phyloP scores from a whole-genome alignment of 805 yeast genomes.

The Lipomyces oligophaga region DNA sequence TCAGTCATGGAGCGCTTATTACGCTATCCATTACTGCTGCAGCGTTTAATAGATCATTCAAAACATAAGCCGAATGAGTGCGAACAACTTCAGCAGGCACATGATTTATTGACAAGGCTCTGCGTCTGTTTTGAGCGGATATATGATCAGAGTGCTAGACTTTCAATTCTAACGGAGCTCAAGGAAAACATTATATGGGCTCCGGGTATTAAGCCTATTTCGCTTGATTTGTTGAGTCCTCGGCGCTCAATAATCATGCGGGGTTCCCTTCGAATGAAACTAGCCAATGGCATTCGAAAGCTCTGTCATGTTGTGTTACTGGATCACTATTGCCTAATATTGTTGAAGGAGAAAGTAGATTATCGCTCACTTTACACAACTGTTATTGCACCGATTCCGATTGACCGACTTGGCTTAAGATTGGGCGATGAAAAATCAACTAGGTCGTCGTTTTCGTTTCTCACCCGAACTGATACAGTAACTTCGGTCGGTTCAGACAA shows the following conservation, averaged over 20 bases:
- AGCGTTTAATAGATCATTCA: conserved; percentile 53
- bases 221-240: conserved; percentile 51
- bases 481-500: too few relatives aligned
- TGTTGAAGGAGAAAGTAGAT: too few relatives aligned
- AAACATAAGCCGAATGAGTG: conserved; percentile 51
- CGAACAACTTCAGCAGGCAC: conserved; percentile 49
- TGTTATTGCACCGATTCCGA: too few relatives aligned
- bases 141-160: conserved; percentile 56
- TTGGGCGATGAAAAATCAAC: too few relatives aligned
- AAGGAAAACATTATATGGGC: conserved; percentile 55
- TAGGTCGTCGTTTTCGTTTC: neutral
- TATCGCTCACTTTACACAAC: too few relatives aligned
- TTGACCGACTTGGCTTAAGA: too few relatives aligned
- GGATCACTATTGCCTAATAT: conserved; percentile 60
- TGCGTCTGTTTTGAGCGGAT: conserved; percentile 58
- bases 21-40: conserved; percentile 58
- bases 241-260: conserved; percentile 55
- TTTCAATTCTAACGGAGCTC: conserved; percentile 51
- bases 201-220: conserved; percentile 43
- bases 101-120: conserved; percentile 51
- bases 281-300: conserved; percentile 1
- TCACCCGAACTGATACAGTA: too few relatives aligned
- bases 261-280: conserved; percentile 50
- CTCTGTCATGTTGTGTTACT: conserved; percentile 51
- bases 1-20: conserved; percentile 46